A percentile compares a stretch with the other conserved stretches of the same genome.
These are phyloP conservation scores for Afroboletus lepidellus DNA, from an alignment of 1,284 basidiomycete genomes.

Conservation along the genomic window DNA sequence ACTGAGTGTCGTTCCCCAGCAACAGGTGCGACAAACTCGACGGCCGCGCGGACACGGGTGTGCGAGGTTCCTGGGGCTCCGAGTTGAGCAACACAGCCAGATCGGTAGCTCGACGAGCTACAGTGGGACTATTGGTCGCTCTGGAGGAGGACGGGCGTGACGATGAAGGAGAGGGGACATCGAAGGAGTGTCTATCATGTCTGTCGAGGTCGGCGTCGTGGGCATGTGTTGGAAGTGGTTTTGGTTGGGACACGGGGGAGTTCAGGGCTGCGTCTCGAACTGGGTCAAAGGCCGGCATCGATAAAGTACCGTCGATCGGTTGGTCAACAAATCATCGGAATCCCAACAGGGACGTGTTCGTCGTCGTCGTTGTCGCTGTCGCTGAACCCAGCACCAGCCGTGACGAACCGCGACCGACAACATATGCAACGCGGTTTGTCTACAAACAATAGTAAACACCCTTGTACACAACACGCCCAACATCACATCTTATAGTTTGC, in stretches of 20 bases:
- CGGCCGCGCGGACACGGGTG: slow-evolving; percentile 40
- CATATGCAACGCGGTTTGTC: background rate
- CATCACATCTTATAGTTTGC: background rate
- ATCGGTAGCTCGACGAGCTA: slow-evolving; percentile 62
- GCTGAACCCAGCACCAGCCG: background rate
- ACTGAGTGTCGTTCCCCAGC: slow-evolving; percentile 34
- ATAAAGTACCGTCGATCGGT: background rate
- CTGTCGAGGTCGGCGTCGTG: slow-evolving; percentile 31
- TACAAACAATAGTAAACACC: slow-evolving; percentile 8
- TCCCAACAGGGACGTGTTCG: slow-evolving; percentile 3
- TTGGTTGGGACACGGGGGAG: slow-evolving; percentile 47
- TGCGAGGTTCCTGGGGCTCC: slow-evolving; percentile 43
- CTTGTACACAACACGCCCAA: background rate
- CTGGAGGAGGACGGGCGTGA: slow-evolving; percentile 36
- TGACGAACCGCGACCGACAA: background rate
- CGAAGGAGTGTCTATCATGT: slow-evolving; percentile 30
- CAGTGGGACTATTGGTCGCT: slow-evolving; percentile 43
- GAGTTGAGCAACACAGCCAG: slow-evolving; percentile 69
- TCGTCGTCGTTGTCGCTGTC: slow-evolving; percentile 14
- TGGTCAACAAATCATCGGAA: slow-evolving; percentile 17
- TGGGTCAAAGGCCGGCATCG: slow-evolving; percentile 79
- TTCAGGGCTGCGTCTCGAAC: slow-evolving; percentile 78
- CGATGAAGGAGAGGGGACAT: slow-evolving; percentile 35
- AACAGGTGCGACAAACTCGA: slow-evolving; percentile 54
- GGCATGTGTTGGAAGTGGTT: slow-evolving; percentile 26